Evolutionary conservation across 2,329 filamentous ascomycete genomes (phyloP).

Genomic region (Microdochium nivale): DNA sequence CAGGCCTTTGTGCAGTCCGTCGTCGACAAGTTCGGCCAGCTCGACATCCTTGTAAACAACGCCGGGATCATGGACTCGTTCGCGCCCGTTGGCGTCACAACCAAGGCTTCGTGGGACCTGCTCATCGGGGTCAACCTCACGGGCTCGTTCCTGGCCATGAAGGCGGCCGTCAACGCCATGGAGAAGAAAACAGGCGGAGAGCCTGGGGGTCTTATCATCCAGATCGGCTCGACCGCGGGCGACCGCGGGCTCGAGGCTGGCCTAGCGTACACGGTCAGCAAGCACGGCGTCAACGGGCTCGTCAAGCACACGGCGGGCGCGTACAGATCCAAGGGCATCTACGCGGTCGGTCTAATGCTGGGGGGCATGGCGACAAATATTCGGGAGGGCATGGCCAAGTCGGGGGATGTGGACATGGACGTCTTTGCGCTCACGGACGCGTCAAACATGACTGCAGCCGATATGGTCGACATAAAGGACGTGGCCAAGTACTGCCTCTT

Average conservation of each 20-base stretch:
- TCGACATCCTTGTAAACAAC: slow-evolving; percentile 7
- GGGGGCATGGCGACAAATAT: slow-evolving; percentile 46
- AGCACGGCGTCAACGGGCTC: slow-evolving; percentile 40
- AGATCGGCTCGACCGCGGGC: slow-evolving; percentile 3
- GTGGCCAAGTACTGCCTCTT: slow-evolving; percentile 23
- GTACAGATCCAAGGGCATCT: slow-evolving; percentile 42
- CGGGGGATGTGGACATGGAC: slow-evolving; percentile 20
- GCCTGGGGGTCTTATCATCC: slow-evolving; percentile 3
- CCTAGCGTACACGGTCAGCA: slow-evolving; percentile 39
- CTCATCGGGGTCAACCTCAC: slow-evolving; percentile 26
- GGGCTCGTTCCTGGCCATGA: not conserved
- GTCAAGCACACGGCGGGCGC: slow-evolving; percentile 47
- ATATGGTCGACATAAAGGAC: slow-evolving; percentile 2
- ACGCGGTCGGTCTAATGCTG: slow-evolving; percentile 37
- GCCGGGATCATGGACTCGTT: slow-evolving; percentile 10
- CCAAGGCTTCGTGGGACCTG: slow-evolving; percentile 22
- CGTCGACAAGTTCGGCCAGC: slow-evolving; percentile 5
- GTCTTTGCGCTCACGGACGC: slow-evolving; percentile 11
- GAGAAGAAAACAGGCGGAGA: not conserved
- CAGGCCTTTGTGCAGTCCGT: slow-evolving; percentile 4
- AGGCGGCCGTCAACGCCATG: not conserved
- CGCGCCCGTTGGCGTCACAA: slow-evolving; percentile 23
- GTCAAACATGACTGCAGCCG: slow-evolving; percentile 11
- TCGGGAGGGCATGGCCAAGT: slow-evolving; percentile 24
- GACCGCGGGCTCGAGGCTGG: slow-evolving; percentile 16